Evolutionary conservation across 2,329 filamentous ascomycete genomes (phyloP), one percentile per base, ranked within the genome.

Genomic region (Sclerotiophoma versabilis): DNA sequence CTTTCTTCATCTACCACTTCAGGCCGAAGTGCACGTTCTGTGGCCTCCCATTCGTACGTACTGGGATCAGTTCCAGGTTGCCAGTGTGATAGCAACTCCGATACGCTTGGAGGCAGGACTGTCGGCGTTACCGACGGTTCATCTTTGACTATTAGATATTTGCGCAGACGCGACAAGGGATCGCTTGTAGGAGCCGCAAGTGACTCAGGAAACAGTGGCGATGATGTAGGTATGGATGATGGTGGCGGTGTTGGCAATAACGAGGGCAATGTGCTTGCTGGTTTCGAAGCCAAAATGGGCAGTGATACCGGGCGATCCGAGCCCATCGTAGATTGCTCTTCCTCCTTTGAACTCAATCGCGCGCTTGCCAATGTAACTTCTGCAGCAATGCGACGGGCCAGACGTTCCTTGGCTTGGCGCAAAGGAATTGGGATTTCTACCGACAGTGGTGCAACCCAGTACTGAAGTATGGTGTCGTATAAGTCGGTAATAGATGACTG

Each of bases 21-120:
- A 23, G 69, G 64, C 10, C 55, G 62, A n/a, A 67, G 39, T 26
- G 58, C 54, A 20, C 63, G 66, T 22, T 73, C 73, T 3, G 65
- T 71, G 1, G 70, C 58, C 19, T 71, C 63, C 75, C 75, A 81
- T 44, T 78, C 71, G 57, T 81, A 81, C 5, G 55, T 57, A 3
- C 45, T 57, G 1, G 76, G 76, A 44, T 79, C 73, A 4, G 60
- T 53, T 20, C 75, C 76, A 2, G 66, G 32, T 8, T 66, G 57
- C 79, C 79, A 81, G 49, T 80, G 79, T 26, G 69, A 61, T 5
- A 80, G 68, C 14, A 80, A 57, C 33, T 72, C 69, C 19, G 59
- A 64, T 5, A 79, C 63, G 14, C 63, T 68, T 12, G 70, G 66
- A 0, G 74, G 65, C 0, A 78, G 59, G 1, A 62, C 33, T 53